A percentile compares a stretch with the other conserved stretches of the same genome.
phyloP scores from a whole-genome alignment of 1,284 basidiomycete species.

The Boletus calvinii region DNA sequence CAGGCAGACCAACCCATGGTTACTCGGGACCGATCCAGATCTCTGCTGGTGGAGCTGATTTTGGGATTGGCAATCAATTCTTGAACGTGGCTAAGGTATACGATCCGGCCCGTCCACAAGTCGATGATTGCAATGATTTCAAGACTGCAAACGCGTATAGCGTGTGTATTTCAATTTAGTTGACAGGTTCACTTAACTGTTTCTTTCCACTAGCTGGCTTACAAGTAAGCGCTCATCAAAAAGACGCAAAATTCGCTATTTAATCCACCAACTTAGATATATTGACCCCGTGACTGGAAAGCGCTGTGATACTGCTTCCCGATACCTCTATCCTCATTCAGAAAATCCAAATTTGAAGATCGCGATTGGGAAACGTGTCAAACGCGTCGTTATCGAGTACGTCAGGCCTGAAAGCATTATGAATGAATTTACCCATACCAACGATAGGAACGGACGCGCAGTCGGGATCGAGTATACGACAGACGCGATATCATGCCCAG shows the following conservation, averaged over 20 bases:
- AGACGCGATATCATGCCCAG: slow-evolving; percentile 33
- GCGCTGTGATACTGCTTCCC: slow-evolving; percentile 57
- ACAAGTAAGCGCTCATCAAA: slow-evolving; percentile 6
- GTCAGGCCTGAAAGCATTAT: background rate
- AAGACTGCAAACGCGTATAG: no score
- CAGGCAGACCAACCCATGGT: slow-evolving; percentile 44
- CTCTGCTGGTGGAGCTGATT: slow-evolving; percentile 39
- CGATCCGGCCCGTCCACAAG: no score
- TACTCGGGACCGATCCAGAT: slow-evolving; percentile 53
- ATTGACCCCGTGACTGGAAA: slow-evolving; percentile 50
- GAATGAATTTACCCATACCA: background rate
- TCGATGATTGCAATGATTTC: no score
- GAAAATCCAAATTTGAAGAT: slow-evolving; percentile 44
- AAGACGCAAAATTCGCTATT: background rate
- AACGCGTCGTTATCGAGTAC: slow-evolving; percentile 51
- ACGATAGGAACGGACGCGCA: slow-evolving; percentile 46
- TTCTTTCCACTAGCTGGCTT: background rate
- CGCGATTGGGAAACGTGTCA: slow-evolving; percentile 41
- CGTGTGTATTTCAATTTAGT: no score
- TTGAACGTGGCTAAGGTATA: background rate
- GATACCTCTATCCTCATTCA: slow-evolving; percentile 54
- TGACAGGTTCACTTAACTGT: no score
- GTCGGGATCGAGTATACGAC: slow-evolving; percentile 56
- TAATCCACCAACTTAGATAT: slow-evolving; percentile 37
- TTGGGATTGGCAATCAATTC: slow-evolving; percentile 46